phyloP scores from a whole-genome alignment of 2,329 filamentous ascomycete species.

The Claviceps paspali region DNA sequence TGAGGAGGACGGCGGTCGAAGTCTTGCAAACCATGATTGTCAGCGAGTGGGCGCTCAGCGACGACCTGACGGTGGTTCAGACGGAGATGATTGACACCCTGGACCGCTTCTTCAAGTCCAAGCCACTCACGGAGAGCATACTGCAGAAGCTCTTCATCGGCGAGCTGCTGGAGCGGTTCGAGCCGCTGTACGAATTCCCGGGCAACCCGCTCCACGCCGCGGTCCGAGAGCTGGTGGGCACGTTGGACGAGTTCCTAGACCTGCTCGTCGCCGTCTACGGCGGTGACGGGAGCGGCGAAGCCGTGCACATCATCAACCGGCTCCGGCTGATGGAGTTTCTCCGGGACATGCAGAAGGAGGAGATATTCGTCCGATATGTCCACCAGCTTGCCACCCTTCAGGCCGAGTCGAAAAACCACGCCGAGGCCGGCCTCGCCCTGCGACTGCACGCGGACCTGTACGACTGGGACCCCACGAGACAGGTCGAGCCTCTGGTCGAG shows the following conservation, averaged over 20 bases:
- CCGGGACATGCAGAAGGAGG: slow-evolving; percentile 90
- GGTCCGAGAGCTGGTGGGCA: slow-evolving; percentile 63
- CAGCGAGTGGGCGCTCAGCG: slow-evolving; percentile 91
- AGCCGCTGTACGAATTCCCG: slow-evolving; percentile 46
- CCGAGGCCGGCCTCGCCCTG: slow-evolving; percentile 78
- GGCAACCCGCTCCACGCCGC: slow-evolving; percentile 64
- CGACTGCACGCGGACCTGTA: slow-evolving; percentile 86
- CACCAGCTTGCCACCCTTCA: slow-evolving; percentile 78
- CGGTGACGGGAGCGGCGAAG: slow-evolving; percentile 56
- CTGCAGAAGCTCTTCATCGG: slow-evolving; percentile 84
- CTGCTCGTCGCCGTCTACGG: slow-evolving; percentile 81
- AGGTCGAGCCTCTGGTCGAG: slow-evolving; percentile 51
- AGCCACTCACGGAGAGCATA: slow-evolving; percentile 73
- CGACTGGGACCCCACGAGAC: slow-evolving; percentile 65
- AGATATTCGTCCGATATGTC: slow-evolving; percentile 91
- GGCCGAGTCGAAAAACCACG: slow-evolving; percentile 57
- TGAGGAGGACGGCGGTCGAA: slow-evolving; percentile 80
- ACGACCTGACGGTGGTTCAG: slow-evolving; percentile 81
- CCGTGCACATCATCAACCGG: slow-evolving; percentile 73
- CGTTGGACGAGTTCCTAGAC: slow-evolving; percentile 80
- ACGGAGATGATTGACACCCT: slow-evolving; percentile 94
- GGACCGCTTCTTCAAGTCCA: slow-evolving; percentile 78
- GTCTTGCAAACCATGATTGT: slow-evolving; percentile 96
- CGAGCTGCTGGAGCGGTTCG: slow-evolving; percentile 71
- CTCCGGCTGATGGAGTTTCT: slow-evolving; percentile 90